phyloP scores from a whole-genome alignment of 192 early-diverging fungal genomes.

The Coemansia sp. region DNA sequence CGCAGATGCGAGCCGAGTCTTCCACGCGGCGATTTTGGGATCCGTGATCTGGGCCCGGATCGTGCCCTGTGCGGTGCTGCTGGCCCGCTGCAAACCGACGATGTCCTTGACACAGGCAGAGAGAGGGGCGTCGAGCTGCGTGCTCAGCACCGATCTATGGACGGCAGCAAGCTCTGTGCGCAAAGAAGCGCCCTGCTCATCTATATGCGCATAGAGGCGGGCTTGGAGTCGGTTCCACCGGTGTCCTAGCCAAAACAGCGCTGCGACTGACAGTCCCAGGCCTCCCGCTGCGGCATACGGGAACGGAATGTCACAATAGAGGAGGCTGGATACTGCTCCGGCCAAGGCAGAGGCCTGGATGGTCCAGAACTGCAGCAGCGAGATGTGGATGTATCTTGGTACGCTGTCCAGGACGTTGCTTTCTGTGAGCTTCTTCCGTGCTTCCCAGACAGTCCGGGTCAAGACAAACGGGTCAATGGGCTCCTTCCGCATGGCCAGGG shows the following conservation, averaged over 20 bases:
- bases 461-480: conserved; percentile 22
- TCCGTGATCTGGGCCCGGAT: too few relatives aligned
- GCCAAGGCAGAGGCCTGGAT: conserved; percentile 19
- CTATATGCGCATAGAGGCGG: conserved; percentile 12
- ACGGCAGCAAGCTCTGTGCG: conserved; percentile 6
- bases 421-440: conserved; percentile 11
- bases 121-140: conserved; percentile 18
- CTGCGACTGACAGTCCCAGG: conserved; percentile 7
- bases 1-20: conserved; percentile 15
- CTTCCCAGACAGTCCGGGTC: conserved; percentile 26
- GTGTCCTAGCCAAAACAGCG: conserved; percentile 25
- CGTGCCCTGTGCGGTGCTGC: too few relatives aligned
- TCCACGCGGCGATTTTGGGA: conserved; percentile 25
- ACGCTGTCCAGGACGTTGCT: conserved; percentile 15
- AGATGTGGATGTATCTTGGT: conserved; percentile 28
- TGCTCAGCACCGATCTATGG: conserved; percentile 9
- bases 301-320: conserved; percentile 5
- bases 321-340: background rate
- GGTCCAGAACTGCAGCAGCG: conserved; percentile 36
- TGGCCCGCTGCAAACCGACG: conserved; percentile 1
- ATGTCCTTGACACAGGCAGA: conserved; percentile 1
- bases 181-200: conserved; percentile 6
- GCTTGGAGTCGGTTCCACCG: conserved; percentile 29
- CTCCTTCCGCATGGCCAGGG: conserved; percentile 14
- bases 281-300: conserved; percentile 15